These are phyloP conservation scores for Cadophora sp. DNA, from an alignment of 2,329 filamentous ascomycete species.

Conservation along the genomic window DNA sequence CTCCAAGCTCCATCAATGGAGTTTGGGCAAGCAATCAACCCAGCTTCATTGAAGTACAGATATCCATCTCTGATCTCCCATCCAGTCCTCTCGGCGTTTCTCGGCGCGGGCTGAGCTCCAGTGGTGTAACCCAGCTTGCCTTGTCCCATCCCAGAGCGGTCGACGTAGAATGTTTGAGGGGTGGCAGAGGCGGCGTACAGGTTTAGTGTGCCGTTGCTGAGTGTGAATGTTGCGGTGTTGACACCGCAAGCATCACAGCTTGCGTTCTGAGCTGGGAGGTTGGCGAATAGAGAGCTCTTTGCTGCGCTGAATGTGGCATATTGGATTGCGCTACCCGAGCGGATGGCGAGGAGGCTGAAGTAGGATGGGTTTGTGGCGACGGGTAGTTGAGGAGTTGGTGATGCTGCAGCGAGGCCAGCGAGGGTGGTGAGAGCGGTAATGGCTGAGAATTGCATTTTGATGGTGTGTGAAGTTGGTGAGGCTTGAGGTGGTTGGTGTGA, in stretches of 20 bases:
- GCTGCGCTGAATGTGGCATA: conserved; percentile 10
- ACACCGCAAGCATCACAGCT: conserved; percentile 2
- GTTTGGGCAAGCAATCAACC: conserved; percentile 13
- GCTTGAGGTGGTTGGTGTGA: background rate
- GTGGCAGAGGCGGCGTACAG: conserved; percentile 1
- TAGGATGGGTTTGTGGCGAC: background rate
- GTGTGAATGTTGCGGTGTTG: conserved; percentile 11
- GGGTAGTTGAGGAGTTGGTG: conserved; percentile 11
- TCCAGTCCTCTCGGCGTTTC: background rate
- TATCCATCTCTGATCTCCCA: conserved; percentile 16
- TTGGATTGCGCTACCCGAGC: conserved; percentile 8
- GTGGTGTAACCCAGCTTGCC: conserved; percentile 14
- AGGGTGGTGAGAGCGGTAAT: conserved; percentile 11
- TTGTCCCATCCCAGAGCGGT: conserved; percentile 13
- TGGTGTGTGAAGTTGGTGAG: background rate
- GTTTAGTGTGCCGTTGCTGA: conserved; percentile 12
- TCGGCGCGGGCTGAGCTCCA: conserved; percentile 1
- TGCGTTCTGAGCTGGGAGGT: conserved; percentile 4
- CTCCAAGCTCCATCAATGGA: background rate
- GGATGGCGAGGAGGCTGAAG: conserved; percentile 16
- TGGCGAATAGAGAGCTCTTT: conserved; percentile 6
- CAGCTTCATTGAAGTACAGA: conserved; percentile 8
- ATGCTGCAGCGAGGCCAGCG: conserved; percentile 7
- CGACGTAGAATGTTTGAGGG: conserved; percentile 14
- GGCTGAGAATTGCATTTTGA: conserved; percentile 17